Evolutionary conservation across 768 basidiomycete genomes (phyloP).

Genomic region (Podaxis sp.): DNA sequence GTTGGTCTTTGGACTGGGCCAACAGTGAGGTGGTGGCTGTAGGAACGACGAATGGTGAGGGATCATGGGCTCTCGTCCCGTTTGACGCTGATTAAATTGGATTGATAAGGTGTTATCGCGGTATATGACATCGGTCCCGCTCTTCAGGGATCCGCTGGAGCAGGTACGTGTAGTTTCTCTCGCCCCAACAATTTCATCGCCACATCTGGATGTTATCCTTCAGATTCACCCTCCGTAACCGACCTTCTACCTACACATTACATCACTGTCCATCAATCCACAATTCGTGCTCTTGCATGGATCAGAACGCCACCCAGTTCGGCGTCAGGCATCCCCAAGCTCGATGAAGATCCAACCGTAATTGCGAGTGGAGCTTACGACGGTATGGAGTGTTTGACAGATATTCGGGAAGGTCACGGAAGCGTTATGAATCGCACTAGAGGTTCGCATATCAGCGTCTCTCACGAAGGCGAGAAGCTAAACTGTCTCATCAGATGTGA

Average conservation of each 20-base stretch:
- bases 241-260: conserved; percentile 70
- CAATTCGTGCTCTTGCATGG: conserved; percentile 77
- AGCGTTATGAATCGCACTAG: conserved; percentile 76
- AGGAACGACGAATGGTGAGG: conserved; percentile 79
- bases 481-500: conserved; percentile 53
- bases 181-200: not conserved
- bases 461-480: not conserved
- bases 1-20: conserved; percentile 87
- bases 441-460: conserved; percentile 40
- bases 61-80: not conserved
- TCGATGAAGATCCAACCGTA: conserved; percentile 64
- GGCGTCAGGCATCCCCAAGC: conserved; percentile 43
- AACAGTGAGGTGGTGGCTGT: conserved; percentile 81
- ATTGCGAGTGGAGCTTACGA: conserved; percentile 82
- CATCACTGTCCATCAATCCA: conserved; percentile 73
- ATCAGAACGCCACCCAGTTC: conserved; percentile 61
- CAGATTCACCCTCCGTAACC: conserved; percentile 29
- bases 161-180: conserved; percentile 27
- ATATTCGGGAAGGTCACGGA: conserved; percentile 69
- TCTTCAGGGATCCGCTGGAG: conserved; percentile 31
- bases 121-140: conserved; percentile 54
- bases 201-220: not conserved
- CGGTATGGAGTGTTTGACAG: conserved; percentile 72
- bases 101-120: conserved; percentile 47
- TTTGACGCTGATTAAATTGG: conserved; percentile 9